Conservation (phyloP, 345 rosid genomes). For the Dipteronia sinensis region DNA sequence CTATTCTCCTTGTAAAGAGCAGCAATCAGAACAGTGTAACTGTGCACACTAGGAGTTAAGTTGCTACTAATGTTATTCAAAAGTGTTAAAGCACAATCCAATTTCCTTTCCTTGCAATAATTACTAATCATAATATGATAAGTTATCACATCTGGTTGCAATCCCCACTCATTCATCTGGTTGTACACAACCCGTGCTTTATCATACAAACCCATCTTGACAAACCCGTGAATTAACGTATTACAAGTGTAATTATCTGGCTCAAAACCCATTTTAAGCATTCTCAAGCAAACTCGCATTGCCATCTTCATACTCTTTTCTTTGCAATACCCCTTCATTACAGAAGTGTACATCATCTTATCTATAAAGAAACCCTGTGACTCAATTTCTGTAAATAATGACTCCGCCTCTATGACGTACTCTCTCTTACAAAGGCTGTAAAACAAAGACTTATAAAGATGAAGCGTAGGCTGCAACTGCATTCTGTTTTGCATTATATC, state of each 20-base stretch:
- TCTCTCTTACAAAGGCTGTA: conserved; percentile 63
- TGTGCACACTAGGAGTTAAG: conserved; percentile 47
- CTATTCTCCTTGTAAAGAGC: conserved; percentile 52
- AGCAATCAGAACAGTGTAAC: conserved; percentile 57
- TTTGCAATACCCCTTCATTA: conserved; percentile 55
- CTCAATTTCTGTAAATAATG: conserved; percentile 55
- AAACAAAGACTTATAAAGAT: conserved; percentile 56
- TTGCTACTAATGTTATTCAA: conserved; percentile 35
- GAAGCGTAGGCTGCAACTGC: conserved; percentile 39
- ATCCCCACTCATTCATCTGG: conserved; percentile 43
- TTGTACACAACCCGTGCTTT: conserved; percentile 45
- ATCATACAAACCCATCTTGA: conserved; percentile 50
- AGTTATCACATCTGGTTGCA: conserved; percentile 44
- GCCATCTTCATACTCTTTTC: conserved; percentile 65
- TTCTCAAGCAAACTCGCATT: conserved; percentile 51
- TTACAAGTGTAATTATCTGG: conserved; percentile 56
- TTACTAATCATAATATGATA: conserved; percentile 55
- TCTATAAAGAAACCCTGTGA: conserved; percentile 53
- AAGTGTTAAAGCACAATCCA: conserved; percentile 50
- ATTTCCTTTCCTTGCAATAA: conserved; percentile 57
- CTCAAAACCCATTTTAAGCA: conserved; percentile 60
- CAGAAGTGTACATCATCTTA: conserved; percentile 54
- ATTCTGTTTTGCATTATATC: conserved; percentile 45
- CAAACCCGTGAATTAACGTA: conserved; percentile 64
- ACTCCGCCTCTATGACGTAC: conserved; percentile 51